These are phyloP conservation scores for Eucalyptus sp. DNA, from an alignment of 345 rosid genomes.

Conservation along the genomic window DNA sequence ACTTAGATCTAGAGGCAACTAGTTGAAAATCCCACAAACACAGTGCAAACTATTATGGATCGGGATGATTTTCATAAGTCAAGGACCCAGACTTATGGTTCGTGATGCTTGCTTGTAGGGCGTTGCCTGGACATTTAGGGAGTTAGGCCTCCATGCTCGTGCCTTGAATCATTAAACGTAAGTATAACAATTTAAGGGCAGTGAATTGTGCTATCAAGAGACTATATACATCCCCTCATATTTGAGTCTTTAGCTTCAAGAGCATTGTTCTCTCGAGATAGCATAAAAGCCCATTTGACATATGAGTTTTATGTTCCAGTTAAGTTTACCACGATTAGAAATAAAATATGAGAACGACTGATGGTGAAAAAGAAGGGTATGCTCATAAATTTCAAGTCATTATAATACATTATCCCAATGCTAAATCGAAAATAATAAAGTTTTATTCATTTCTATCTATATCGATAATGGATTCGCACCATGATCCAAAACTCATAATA, in stretches of 20 bases:
- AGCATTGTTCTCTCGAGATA: background rate
- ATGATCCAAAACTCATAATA: background rate
- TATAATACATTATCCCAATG: background rate
- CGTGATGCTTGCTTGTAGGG: background rate
- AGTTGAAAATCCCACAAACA: background rate
- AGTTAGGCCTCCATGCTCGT: background rate
- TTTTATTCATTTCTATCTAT: background rate
- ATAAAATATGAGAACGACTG: background rate
- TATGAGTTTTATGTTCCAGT: background rate
- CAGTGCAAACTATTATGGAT: background rate
- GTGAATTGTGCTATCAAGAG: no score
- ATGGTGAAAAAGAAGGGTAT: background rate
- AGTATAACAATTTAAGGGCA: background rate
- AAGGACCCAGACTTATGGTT: background rate
- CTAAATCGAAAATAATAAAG: background rate
- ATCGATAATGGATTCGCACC: background rate
- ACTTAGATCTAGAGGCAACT: background rate
- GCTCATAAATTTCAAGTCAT: background rate
- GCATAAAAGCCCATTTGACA: background rate
- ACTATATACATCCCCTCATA: background rate
- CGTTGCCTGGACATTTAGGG: background rate
- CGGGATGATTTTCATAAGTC: background rate
- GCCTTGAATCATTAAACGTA: background rate
- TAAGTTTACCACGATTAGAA: background rate
- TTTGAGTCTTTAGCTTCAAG: background rate